These are phyloP conservation scores for Candida mesenterica DNA, from an alignment of 1,139 yeast species.

Conservation along the genomic window DNA sequence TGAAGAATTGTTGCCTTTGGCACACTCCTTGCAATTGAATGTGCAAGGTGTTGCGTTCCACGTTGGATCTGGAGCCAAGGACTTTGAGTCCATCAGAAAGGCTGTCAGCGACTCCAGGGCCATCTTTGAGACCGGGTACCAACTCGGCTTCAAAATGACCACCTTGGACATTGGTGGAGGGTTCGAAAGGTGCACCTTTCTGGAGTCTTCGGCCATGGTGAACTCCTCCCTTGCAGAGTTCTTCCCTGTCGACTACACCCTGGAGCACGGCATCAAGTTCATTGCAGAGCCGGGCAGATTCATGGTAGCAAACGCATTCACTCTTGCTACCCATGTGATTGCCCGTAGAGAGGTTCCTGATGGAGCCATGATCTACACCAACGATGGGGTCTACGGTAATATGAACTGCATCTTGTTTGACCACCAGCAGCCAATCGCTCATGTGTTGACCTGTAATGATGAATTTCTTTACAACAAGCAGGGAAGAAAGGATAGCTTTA, in stretches of 20 bases:
- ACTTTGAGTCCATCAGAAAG: slow-evolving; percentile 61
- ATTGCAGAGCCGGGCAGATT: slow-evolving; percentile 97
- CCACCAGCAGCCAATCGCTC: slow-evolving; percentile 78
- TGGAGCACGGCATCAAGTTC: slow-evolving; percentile 43
- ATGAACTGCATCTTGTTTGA: slow-evolving; percentile 91
- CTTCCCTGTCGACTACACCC: slow-evolving; percentile 48
- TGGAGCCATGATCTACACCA: slow-evolving; percentile 66
- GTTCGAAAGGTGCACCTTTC: slow-evolving; percentile 68
- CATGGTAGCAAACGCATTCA: slow-evolving; percentile 82
- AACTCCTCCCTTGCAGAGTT: slow-evolving; percentile 52
- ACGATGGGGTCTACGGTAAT: slow-evolving; percentile 95
- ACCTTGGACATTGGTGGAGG: slow-evolving; percentile 94
- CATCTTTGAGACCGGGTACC: slow-evolving; percentile 63
- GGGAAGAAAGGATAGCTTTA: slow-evolving; percentile 15
- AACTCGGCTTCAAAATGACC: slow-evolving; percentile 33
- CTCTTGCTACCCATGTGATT: slow-evolving; percentile 80
- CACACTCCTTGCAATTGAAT: slow-evolving; percentile 58
- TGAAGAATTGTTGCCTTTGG: slow-evolving; percentile 55
- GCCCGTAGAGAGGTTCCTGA: slow-evolving; percentile 61
- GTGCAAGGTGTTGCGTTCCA: slow-evolving; percentile 92
- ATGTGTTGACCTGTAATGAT: slow-evolving; percentile 56
- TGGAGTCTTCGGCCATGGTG: slow-evolving; percentile 58
- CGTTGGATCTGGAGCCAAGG: slow-evolving; percentile 92
- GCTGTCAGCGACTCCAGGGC: slow-evolving; percentile 72
- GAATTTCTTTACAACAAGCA: slow-evolving; percentile 41